These are phyloP conservation scores for Cryptococcus sp. DNA, from an alignment of 1,284 basidiomycete species.

Conservation along the genomic window DNA sequence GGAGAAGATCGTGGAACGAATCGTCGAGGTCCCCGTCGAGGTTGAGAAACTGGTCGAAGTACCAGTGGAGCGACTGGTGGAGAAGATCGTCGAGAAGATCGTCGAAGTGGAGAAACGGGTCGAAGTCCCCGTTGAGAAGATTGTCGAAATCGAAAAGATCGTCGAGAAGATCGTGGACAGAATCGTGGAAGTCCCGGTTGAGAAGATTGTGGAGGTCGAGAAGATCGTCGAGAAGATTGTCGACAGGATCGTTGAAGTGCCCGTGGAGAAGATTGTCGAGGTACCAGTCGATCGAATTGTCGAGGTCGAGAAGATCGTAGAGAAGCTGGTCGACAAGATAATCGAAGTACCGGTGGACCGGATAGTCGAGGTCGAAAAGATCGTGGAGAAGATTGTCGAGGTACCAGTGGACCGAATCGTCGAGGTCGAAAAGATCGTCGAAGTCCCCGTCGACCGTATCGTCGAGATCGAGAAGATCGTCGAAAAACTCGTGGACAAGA, in stretches of 20 bases:
- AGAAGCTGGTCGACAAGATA: conserved; percentile 38
- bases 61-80: conserved; percentile 39
- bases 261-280: conserved; percentile 40
- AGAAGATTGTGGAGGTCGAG: conserved; percentile 34
- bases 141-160: conserved; percentile 45
- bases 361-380: conserved; percentile 31
- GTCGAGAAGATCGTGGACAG: conserved; percentile 45
- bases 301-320: conserved; percentile 45
- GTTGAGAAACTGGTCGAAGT: conserved; percentile 46
- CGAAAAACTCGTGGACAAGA: conserved; percentile 40
- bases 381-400: conserved; percentile 22
- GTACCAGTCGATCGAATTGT: conserved; percentile 37
- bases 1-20: conserved; percentile 27
- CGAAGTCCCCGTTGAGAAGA: conserved; percentile 49
- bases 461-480: conserved; percentile 45
- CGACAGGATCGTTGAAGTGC: conserved; percentile 33
- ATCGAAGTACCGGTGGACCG: conserved; percentile 33
- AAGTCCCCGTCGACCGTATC: conserved; percentile 37
- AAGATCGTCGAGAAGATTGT: conserved; percentile 17
- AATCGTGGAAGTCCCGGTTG: conserved; percentile 31
- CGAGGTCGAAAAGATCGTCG: conserved; percentile 46
- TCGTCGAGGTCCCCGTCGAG: conserved; percentile 49
- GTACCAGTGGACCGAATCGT: conserved; percentile 40
- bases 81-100: conserved; percentile 38
- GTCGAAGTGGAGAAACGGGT: conserved; percentile 54